Percentiles rank a stretch among this genome's conserved stretches.
Evolutionary conservation across 83 land plant genomes (phyloP).

Genomic region (Diphasiastrum complanatum): DNA sequence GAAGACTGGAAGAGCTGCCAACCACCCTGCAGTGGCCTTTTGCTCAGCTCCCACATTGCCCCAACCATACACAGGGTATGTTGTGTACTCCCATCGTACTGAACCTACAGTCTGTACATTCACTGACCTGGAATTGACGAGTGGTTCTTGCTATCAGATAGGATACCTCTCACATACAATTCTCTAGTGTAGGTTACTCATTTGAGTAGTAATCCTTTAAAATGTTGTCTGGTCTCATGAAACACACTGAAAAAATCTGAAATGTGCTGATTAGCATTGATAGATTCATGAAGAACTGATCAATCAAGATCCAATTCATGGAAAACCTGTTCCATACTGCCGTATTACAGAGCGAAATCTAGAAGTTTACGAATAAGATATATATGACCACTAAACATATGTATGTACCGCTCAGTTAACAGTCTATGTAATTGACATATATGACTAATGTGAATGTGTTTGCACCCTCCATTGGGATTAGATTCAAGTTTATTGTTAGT

Average conservation of each 20-base stretch:
- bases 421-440: too few species aligned
- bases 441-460: too few species aligned
- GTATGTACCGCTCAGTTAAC: too few species aligned
- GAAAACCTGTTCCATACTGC: too few species aligned
- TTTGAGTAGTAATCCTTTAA: background rate
- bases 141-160: background rate
- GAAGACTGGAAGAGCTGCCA: constrained; percentile 86
- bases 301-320: too few species aligned
- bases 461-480: too few species aligned
- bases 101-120: constrained; percentile 53
- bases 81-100: constrained; percentile 77
- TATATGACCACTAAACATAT: too few species aligned
- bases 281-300: too few species aligned
- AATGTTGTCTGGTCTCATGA: background rate
- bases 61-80: constrained; percentile 90
- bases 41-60: constrained; percentile 63
- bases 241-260: background rate
- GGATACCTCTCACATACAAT: background rate
- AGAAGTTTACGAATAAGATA: too few species aligned
- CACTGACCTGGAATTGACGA: constrained; percentile 37
- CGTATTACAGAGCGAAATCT: too few species aligned
- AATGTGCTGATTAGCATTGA: too few species aligned
- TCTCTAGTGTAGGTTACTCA: background rate
- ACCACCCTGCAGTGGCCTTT: constrained; percentile 91
- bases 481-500: too few species aligned